A percentile compares a stretch with the other conserved stretches of the same genome.
phyloP scores from a whole-genome alignment of 2,329 filamentous ascomycete species.

The Dactylellina leptospora region DNA sequence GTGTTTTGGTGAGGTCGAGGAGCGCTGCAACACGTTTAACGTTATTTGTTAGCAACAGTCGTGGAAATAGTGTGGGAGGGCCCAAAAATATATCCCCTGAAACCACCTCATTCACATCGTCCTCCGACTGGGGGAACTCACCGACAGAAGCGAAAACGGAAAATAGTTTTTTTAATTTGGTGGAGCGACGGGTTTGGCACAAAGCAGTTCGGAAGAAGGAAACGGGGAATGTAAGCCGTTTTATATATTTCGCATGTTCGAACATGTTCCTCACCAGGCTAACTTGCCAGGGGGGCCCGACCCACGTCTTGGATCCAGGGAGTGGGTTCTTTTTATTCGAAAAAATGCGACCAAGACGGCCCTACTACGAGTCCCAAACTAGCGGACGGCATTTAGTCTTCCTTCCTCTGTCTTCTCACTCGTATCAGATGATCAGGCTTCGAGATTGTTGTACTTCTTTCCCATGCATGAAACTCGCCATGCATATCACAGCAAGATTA shows the following conservation, averaged over 20 bases:
- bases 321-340: slow-evolving; percentile 25
- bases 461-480: slow-evolving; percentile 9
- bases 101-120: slow-evolving; percentile 28
- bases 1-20: not conserved
- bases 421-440: slow-evolving; percentile 40
- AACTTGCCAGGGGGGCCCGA: slow-evolving; percentile 2
- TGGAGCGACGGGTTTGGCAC: slow-evolving; percentile 3
- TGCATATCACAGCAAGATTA: not conserved
- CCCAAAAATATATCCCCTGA: slow-evolving; percentile 36
- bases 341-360: not conserved
- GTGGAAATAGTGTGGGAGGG: not conserved
- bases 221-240: slow-evolving; percentile 30
- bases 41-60: slow-evolving; percentile 8
- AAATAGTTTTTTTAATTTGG: not conserved
- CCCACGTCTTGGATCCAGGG: no score
- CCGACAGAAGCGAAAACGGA: slow-evolving; percentile 1
- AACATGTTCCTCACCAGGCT: not conserved
- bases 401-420: not conserved
- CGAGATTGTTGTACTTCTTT: slow-evolving; percentile 9
- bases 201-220: slow-evolving; percentile 37
- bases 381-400: slow-evolving; percentile 17
- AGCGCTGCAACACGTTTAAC: slow-evolving; percentile 12
- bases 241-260: slow-evolving; percentile 43
- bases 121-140: slow-evolving; percentile 3
- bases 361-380: not conserved